Evolutionary conservation across 2,329 filamentous ascomycete species (phyloP).

Genomic region (Ascomycota sp.): DNA sequence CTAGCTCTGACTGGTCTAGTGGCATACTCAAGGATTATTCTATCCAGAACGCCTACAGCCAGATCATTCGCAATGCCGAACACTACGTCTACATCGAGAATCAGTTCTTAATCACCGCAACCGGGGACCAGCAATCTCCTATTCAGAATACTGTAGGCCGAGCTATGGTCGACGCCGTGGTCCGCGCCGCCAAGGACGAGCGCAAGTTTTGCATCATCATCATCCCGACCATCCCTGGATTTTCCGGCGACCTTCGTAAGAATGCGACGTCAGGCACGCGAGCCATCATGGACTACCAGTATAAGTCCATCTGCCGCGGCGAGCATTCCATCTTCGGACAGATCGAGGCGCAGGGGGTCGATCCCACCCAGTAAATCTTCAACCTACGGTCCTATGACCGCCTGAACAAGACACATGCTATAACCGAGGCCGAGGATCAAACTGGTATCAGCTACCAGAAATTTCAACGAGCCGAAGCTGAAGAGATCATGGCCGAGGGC

Average conservation of each 20-base stretch:
- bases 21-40: constrained; percentile 70
- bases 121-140: constrained; percentile 67
- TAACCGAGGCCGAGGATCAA: constrained; percentile 57
- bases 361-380: constrained; percentile 67
- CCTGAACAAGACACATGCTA: constrained; percentile 57
- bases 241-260: constrained; percentile 74
- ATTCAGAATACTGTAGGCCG: constrained; percentile 75
- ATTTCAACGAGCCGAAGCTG: constrained; percentile 70
- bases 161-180: constrained; percentile 78
- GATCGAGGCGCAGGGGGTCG: constrained; percentile 49
- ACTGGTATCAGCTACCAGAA: constrained; percentile 73
- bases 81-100: constrained; percentile 97
- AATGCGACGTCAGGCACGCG: constrained; percentile 69
- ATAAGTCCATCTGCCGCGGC: constrained; percentile 83
- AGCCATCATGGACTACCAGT: constrained; percentile 98
- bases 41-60: constrained; percentile 72
- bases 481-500: constrained; percentile 64
- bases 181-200: constrained; percentile 59
- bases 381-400: constrained; percentile 87
- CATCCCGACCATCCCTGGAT: constrained; percentile 76
- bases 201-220: constrained; percentile 85
- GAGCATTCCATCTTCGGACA: constrained; percentile 78
- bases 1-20: constrained; percentile 82
- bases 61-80: constrained; percentile 69
- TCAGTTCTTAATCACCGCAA: constrained; percentile 95